Evolutionary conservation across 2,329 filamentous ascomycete species (phyloP), one percentile per base, ranked within the genome.

Genomic region (Xylaria sp.): DNA sequence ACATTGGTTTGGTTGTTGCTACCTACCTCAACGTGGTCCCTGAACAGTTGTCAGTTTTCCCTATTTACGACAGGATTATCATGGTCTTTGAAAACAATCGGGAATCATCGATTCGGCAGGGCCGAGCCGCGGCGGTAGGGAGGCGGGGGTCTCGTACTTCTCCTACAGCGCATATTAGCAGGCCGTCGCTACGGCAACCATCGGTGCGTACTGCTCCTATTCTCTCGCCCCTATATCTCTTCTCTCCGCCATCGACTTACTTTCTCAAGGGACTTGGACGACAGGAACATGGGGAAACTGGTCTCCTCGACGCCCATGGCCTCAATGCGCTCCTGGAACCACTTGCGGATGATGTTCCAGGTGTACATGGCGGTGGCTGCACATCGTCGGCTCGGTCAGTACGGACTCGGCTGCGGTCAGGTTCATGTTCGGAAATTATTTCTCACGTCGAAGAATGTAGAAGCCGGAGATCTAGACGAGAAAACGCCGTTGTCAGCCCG

Each of bases 271-370:
- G 95, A 95, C 77, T 95, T 95, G 71, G 90, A 82, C 16, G 91
- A 96, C 66, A 99, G 85, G 78, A 97, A 99, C 75, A 99, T 88
- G 62, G 94, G 94, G 76, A 99, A 99, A 75, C 91, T 96, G 73
- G 91, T 90, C 80, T 99, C 95, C 75, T 94, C 90, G 58, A 97
- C 93, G 58, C 91, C 92, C 80, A 97, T 84, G 54, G 83, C 86
- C 81, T 96, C 92, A 74, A 97, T 99, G 68, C 86, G 84, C 67
- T 80, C 78, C 68, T 83, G 80, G 75, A 88, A 88, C 84, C 84
- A 88, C 68, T 84, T 83, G 69, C 84, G 82, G 64, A 88, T 87
- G 35, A 78, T 77, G 70, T 80, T 82, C 85, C 85, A 88, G 69
- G 87, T 83, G 73, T 85, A 81, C 84, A 88, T 88, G 64, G 83